Base-by-base conservation (phyloP, 2,329 filamentous ascomycete genomes). In the Xylaria sp. region DNA sequence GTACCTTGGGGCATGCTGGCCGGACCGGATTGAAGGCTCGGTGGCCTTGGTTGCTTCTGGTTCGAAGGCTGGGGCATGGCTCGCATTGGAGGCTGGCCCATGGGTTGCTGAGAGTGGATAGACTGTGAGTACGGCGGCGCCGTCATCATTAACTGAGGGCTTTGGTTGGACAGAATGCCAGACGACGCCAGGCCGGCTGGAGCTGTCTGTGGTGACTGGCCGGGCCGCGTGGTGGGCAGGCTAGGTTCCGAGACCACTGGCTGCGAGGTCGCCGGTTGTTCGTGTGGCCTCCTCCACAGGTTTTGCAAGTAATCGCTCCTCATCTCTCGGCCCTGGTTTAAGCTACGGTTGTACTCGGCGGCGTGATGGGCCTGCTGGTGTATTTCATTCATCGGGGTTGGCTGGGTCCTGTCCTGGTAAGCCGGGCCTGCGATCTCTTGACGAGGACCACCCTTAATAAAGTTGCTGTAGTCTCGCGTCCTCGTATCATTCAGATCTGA, bases 371-470 rank as follows among this genome's bases (percentile, higher is more conserved):
- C 93, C 80, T 98, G 94, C 55, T 92, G 91, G 72, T 96, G 86
- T 63, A 98, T 89, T 75, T 98, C 95, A 56, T 88, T 85, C 33
- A 93, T 86, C 36, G 91, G 89, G 71, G 91, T 92, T 12, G 93
- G 86, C 78, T 94, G 90, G 9, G 91, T 93, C 74, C 94, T 88
- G 79, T 98, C 96, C 80, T 95, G 91, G 81, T 98, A 99, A 10
- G 94, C 86, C 46, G 92, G 90, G 28, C 94, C 96, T 15, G 92
- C 90, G 71, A 98, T 90, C 78, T 98, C 96, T 81, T 98, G 96
- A 72, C 95, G 90, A 25, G 94, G 92, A 62, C 94, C 92, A 70
- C 92, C 90, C 78, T 89, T 89, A 69, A 89, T 82, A 72, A 97
- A 92, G 77, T 89, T 91, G 75, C 91, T 92, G 78, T 95, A 97